Evolutionary conservation across 2,329 filamentous ascomycete genomes (phyloP), one percentile per base, ranked within the genome.

Genomic region (Alternaria rosae): DNA sequence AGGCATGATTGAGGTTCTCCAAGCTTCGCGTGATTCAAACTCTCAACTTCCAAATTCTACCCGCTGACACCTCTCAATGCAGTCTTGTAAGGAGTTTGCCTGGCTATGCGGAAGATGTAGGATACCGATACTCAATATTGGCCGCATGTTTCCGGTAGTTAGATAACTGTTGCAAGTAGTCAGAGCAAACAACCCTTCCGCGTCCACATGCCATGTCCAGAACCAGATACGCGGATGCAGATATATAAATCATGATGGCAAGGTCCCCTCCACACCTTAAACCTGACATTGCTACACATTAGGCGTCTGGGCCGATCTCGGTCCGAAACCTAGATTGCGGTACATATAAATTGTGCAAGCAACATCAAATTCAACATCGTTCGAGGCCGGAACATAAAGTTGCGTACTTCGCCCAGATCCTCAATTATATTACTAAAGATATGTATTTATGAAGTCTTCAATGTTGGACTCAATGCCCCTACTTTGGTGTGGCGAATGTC

Each of bases 41-140:
- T 35, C 11, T 51, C 28, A 13, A 51, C 23, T 35, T 51, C 28
- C 30, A 11, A 6, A 20, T 23, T 38, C 15, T 15, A 20, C 6
- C 20, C 28, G 17, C 17, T n/a, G 21, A 10, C 17, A 13, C 5
- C 20, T 50, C 7, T 15, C 25, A 77, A 20, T 30, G n/a, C 45
- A 30, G 26, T 28, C 25, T 15, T 23, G 11, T 10, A 12, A 35
- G 8, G 47, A 21, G 21, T 15, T 13, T 50, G 47, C 47, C 12
- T 30, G 6, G 5, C 42, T 23, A 35, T 35, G 32, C 28, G 12
- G 47, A 32, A 44, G 13, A 23, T 4, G 13, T 23, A 23, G 42
- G 20, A 11, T 44, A 23, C 42, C 21, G 20, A 44, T 23, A 23
- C 42, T 44, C 20, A 13, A 50, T 23, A 21, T 20, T 20, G 47